A percentile compares a stretch with the other conserved stretches of the same genome.
Conservation (phyloP, 768 basidiomycete species). For the Mycena epipterygia region DNA sequence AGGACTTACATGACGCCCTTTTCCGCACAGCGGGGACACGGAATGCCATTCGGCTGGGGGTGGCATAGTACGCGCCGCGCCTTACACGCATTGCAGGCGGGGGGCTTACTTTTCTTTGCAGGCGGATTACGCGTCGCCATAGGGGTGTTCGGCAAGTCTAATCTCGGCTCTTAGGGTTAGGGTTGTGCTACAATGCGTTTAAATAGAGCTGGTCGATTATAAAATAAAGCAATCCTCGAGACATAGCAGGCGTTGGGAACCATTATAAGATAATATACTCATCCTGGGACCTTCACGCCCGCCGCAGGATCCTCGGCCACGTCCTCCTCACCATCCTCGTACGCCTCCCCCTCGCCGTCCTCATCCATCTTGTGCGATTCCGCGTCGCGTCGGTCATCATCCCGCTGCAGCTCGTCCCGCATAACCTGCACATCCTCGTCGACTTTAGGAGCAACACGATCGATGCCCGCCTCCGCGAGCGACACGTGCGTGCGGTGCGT, state of each 20-base stretch:
- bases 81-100: conserved; percentile 27
- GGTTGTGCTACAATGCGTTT: too few relatives aligned
- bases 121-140: too few relatives aligned
- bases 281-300: conserved; percentile 53
- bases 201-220: neutral
- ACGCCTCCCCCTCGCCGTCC: conserved; percentile 46
- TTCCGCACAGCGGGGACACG: conserved; percentile 26
- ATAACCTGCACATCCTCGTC: conserved; percentile 88
- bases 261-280: neutral
- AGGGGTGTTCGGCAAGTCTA: too few relatives aligned
- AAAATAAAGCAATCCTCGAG: neutral
- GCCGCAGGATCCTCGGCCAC: conserved; percentile 46
- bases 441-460: conserved; percentile 88
- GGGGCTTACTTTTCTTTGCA: conserved; percentile 3
- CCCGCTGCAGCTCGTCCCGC: conserved; percentile 81
- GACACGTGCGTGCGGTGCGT: conserved; percentile 87
- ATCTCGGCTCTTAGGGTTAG: too few relatives aligned
- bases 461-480: conserved; percentile 90
- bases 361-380: conserved; percentile 31
- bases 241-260: neutral
- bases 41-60: conserved; percentile 5
- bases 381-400: conserved; percentile 66
- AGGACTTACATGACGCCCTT: conserved; percentile 17
- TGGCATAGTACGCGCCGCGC: conserved; percentile 17
- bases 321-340: conserved; percentile 46